A percentile compares a stretch with the other conserved stretches of the same genome.
phyloP scores from a whole-genome alignment of 129 eudicot genomes.

The Chrysanthemum makinoi region DNA sequence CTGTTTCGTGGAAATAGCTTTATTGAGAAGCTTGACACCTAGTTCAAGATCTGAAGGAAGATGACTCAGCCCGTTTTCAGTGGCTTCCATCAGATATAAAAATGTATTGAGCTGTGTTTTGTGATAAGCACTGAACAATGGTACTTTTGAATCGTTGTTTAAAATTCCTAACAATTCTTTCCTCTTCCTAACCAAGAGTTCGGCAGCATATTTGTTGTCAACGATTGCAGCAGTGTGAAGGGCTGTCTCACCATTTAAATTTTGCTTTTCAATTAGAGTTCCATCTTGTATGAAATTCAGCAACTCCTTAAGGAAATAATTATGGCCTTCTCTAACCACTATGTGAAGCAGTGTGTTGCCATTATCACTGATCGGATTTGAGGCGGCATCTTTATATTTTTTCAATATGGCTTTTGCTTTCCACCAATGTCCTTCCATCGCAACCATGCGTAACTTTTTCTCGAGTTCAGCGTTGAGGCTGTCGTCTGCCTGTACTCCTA shows the following conservation, averaged over 20 bases:
- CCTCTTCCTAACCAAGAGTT: no score
- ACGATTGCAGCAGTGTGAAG: no score
- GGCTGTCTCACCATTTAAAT: no score
- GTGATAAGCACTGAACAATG: background rate
- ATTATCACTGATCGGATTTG: background rate
- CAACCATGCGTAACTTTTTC: background rate
- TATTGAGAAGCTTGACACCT: background rate
- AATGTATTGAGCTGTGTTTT: background rate
- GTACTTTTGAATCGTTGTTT: no score
- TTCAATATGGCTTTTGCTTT: slow-evolving; percentile 22
- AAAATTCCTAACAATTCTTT: no score
- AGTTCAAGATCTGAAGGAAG: background rate
- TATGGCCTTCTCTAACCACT: slow-evolving; percentile 18
- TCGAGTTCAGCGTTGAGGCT: no score
- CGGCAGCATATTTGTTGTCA: no score
- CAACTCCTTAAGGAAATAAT: slow-evolving; percentile 2
- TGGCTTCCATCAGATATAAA: background rate
- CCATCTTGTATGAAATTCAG: background rate
- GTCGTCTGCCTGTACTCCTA: background rate
- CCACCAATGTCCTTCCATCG: slow-evolving; percentile 19
- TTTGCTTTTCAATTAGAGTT: no score
- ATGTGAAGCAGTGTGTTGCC: slow-evolving; percentile 21
- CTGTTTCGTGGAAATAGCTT: background rate
- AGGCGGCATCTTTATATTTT: background rate
- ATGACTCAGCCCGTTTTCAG: background rate